A percentile compares a stretch with the other conserved stretches of the same genome.
phyloP scores from a whole-genome alignment of 140 eudicot species.

The Cichorium intybus region DNA sequence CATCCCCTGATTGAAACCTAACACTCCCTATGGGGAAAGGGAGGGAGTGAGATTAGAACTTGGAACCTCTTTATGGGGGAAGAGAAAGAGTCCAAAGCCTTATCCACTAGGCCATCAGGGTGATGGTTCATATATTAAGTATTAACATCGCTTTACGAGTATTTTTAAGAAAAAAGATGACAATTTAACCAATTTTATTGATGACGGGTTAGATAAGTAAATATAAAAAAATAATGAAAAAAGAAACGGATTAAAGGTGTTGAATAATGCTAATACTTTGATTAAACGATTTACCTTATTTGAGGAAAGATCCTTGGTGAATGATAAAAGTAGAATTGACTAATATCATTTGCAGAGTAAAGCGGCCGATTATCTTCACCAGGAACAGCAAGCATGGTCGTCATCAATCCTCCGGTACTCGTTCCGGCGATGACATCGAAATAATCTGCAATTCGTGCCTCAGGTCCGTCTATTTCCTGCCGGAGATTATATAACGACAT shows the following conservation, averaged over 20 bases:
- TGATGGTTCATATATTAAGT: too few relatives aligned
- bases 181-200: too few relatives aligned
- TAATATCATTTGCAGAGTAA: slow-evolving; percentile 56
- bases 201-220: background rate
- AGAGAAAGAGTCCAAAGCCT: too few relatives aligned
- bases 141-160: too few relatives aligned
- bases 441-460: slow-evolving; percentile 73
- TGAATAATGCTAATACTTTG: too few relatives aligned
- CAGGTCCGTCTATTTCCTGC: slow-evolving; percentile 69
- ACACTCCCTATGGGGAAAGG: too few relatives aligned
- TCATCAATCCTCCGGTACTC: slow-evolving; percentile 74
- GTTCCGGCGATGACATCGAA: slow-evolving; percentile 82
- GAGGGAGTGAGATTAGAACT: too few relatives aligned
- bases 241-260: background rate
- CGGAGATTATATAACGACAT: background rate
- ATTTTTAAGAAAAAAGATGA: too few relatives aligned
- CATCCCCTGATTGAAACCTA: too few relatives aligned
- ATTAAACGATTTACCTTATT: slow-evolving; percentile 21
- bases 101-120: too few relatives aligned
- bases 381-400: slow-evolving; percentile 71
- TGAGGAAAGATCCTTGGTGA: slow-evolving; percentile 65
- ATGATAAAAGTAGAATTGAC: slow-evolving; percentile 49
- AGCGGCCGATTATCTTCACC: slow-evolving; percentile 57
- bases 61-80: too few relatives aligned
- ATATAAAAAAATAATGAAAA: too few relatives aligned